Base-by-base conservation (phyloP, 352 stramenopile species). In the Phytophthora chlamydospora region DNA sequence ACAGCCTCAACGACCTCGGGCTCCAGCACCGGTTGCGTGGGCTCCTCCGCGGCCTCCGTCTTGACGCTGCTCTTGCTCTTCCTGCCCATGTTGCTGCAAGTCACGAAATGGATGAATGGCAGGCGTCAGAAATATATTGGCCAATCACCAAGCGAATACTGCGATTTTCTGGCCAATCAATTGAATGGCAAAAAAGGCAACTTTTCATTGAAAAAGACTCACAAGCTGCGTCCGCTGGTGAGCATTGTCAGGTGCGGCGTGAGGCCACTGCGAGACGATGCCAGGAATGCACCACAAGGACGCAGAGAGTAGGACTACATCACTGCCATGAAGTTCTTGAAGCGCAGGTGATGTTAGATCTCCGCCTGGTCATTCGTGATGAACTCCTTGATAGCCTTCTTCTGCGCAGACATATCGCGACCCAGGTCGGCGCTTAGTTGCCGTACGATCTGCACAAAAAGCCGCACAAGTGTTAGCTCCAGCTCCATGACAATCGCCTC, bases 301-400 rank as follows among this genome's bases (percentile, higher is more conserved):
- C 6, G 27, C 27, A 31, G 27, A 31, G 27, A 7, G 27, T 31
- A 31, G 7, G 27, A 31, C 27, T 31, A 31, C 27, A 31, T 31
- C 27, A 31, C 27, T 31, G 27, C 6, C 27, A 31, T 31, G 27
- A 31, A 31, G 27, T 31, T 31, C 27, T 31, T 31, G 27, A 8
- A 6, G 1, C 27, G 27, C 27, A 31, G 27, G 27, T 31, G 27
- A 31, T 8, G 2, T 52, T 58, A 65, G 39, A 54, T 36, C 53
- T 77, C 51, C 17, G 57, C 58, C 38, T 73, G 59, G 49, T 62
- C 68, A 21, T 67, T 65, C 54, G 73, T 87, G 54, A 92, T 88
- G 58, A 88, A 92, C 48, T 88, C 77, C 71, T 92, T 92, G 75
- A 93, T 93, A 41, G 80, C 81, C 24, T 83, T 78, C 74, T 93